These are phyloP conservation scores for Fusarium nygamai DNA, from an alignment of 2,329 filamentous ascomycete genomes.

Conservation along the genomic window DNA sequence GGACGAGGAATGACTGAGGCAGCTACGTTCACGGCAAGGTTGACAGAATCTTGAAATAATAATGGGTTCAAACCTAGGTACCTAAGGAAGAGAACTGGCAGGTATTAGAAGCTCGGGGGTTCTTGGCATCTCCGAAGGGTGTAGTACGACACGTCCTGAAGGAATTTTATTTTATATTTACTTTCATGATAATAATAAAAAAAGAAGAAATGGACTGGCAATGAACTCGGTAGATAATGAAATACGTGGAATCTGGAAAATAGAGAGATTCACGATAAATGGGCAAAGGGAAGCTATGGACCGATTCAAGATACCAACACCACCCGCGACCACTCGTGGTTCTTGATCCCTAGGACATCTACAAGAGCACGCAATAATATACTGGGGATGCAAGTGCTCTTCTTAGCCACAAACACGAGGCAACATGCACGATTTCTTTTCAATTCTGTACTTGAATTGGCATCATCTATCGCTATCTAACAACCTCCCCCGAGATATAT, in stretches of 20 bases:
- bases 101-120: not conserved
- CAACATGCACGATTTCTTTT: not conserved
- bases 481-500: constrained; percentile 20
- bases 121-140: not conserved
- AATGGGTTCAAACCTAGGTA: not conserved
- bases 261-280: not conserved
- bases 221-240: not conserved
- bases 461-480: constrained; percentile 10
- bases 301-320: not conserved
- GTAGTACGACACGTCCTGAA: not conserved
- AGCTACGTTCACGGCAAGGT: not conserved
- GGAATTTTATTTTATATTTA: not conserved
- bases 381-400: not conserved
- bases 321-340: not conserved
- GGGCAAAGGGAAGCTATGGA: not conserved
- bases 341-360: not conserved
- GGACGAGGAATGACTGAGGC: constrained; percentile 20
- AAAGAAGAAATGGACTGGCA: not conserved
- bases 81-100: not conserved
- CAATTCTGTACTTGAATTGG: not conserved
- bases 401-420: not conserved
- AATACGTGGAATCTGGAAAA: not conserved
- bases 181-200: not conserved
- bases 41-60: not conserved
- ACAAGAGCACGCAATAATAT: not conserved